Percentiles rank a stretch among this genome's conserved stretches.
Conservation (phyloP, 2,329 filamentous ascomycete species). For the Neofusicoccum ribis region DNA sequence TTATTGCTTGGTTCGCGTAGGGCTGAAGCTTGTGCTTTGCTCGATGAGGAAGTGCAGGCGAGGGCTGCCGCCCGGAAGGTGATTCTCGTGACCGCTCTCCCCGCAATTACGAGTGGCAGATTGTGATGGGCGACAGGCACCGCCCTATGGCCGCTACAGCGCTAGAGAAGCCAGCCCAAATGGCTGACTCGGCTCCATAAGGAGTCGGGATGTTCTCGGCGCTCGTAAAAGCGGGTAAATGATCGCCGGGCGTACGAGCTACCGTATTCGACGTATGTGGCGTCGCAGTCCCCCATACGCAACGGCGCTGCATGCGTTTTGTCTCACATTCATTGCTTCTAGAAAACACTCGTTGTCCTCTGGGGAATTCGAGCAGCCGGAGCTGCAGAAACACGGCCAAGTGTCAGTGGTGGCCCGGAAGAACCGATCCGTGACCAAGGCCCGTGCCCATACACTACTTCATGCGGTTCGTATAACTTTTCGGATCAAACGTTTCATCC, state of each 20-base stretch:
- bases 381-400: no score
- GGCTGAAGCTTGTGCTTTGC: slow-evolving; percentile 12
- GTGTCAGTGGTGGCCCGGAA: not conserved
- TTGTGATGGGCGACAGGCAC: not conserved
- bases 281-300: not conserved
- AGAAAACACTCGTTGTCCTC: no score
- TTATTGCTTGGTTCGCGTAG: slow-evolving; percentile 13
- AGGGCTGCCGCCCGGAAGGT: not conserved
- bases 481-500: not conserved
- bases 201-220: not conserved
- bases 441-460: slow-evolving; percentile 2
- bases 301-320: not conserved
- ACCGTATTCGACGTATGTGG: not conserved
- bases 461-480: slow-evolving; percentile 3
- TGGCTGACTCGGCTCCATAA: slow-evolving; percentile 4
- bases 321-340: not conserved
- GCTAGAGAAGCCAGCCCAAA: slow-evolving; percentile 6
- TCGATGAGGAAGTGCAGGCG: not conserved
- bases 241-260: slow-evolving; percentile 10
- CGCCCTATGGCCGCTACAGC: not conserved
- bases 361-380: no score
- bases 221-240: slow-evolving; percentile 16
- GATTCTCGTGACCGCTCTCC: not conserved
- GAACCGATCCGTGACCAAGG: not conserved
- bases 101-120: slow-evolving; percentile 11